Evolutionary conservation across 805 yeast species (phyloP), one percentile per base, ranked within the genome.

Genomic region (Saccharomycopsis selenospora): DNA sequence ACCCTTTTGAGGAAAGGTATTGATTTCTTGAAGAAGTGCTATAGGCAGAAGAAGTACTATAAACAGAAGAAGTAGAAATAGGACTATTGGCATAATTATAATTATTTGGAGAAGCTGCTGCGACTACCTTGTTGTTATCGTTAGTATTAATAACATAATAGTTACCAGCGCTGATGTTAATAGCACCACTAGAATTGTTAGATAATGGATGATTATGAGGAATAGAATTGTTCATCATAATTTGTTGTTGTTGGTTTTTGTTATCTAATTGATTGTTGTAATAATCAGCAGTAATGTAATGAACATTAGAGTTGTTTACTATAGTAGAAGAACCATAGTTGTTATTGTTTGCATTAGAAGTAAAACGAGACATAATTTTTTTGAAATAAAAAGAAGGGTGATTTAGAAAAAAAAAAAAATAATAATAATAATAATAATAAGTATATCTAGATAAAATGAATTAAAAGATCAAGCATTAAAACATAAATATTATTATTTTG

Each of bases 1-100:
- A 52, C 40, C 55, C 55, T 20, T 52, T 52, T n/a, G 53, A 49
- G 13, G 44, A 45, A 22, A 41, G 45, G 27, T 48, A 49, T 43
- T 51, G 51, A 17, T 29, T 42, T 40, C 51, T 47, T 7, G 49
- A 25, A 24, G 46, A 29, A 11, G 33, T 22, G 18, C 42, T n/a
- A 27, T 42, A 14, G 6, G 24, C 36, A 14, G 24, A 17, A 5
- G 41, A 25, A 6, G 38, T 17, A 20, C 8, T 26, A 3, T 30
- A 25, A 25, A 23, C 13, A 10, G 45, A 28, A 13, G 43, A 45
- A 22, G 40, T 8, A 18, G 42, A 40, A 36, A 17, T 14, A 36
- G n/a, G 42, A 18, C 17, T 29, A 7, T 23, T 42, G 36, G 40
- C 29, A 17, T 10, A 11, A 14, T 22, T 28, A 20, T 6, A 18